Evolutionary conservation across 139 green algal genomes (phyloP), one percentile per base, ranked within the genome.

Genomic region (Closterium sp.): DNA sequence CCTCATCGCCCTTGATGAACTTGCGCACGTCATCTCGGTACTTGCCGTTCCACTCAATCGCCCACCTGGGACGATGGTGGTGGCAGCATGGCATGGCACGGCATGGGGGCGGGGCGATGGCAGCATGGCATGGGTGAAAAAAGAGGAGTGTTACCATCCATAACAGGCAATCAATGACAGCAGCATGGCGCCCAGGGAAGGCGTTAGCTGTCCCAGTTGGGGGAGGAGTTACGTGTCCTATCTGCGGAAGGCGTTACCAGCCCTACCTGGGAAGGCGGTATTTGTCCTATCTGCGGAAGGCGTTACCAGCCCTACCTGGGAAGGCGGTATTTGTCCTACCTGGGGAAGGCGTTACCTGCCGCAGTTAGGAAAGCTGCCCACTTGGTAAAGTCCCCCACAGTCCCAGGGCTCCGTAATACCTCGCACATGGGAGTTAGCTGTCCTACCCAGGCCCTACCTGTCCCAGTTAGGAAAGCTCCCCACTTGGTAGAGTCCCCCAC

Each of bases 371-470:
- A 24, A 86, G 22, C 21, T 89, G 6, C 94, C 73, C 86, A 98
- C 98, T 96, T 99, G 98, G 95, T 99, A 98, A n/a, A 99, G 96
- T 0, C 97, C 98, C 90, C 98, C 98, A 88, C 97, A 99, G 95
- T 99, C 98, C 98, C 98, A 99, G 2, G 98, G 97, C 96, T 99
- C 98, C 0, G 98, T 97, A 87, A 99, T 99, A 99, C 92, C 0
- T 97, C 97, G 42, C 38, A 50, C 38, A 7, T 50, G 38, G 38
- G 11, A 17, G 38, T 30, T 31, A 29, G 6, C 28, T 87, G 85
- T 87, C 85, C 85, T 21, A 87, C 17, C 13, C 28, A 87, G 85
- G 28, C 9, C 1, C 7, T 30, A 94, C 91, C 34, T 92, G 86
- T 95, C 93, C 93, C 98, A 99, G 95, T 99, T 98, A 13, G 98